Conservation (phyloP, 345 rosid genomes). For the Gynandropsis gynandra region DNA sequence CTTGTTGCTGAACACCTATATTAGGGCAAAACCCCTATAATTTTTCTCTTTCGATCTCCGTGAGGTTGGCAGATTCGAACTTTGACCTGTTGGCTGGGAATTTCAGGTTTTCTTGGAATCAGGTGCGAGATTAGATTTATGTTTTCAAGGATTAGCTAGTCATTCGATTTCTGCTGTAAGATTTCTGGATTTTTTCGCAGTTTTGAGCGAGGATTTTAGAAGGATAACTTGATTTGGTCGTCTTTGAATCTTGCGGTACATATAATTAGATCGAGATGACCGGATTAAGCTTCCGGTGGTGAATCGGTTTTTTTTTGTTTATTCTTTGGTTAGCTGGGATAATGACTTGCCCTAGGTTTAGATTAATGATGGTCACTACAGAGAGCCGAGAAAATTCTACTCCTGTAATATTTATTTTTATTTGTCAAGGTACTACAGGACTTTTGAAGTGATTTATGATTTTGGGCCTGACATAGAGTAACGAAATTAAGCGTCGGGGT, state of each 20-base stretch:
- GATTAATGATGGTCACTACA: conserved; percentile 17
- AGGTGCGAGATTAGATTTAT: conserved; percentile 26
- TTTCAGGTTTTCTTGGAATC: conserved; percentile 10
- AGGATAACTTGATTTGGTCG: neutral
- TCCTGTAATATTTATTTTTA: conserved; percentile 10
- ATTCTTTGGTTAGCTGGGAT: conserved; percentile 17
- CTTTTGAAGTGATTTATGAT: conserved; percentile 7
- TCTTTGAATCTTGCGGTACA: conserved; percentile 20
- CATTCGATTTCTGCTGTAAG: conserved; percentile 11
- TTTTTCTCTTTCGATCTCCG: conserved; percentile 5
- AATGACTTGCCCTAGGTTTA: conserved; percentile 12
- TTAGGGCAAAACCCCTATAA: conserved; percentile 12
- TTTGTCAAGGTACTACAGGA: neutral
- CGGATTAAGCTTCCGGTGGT: conserved; percentile 20
- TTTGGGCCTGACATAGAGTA: conserved; percentile 15
- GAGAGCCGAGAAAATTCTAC: conserved; percentile 5
- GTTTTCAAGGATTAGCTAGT: conserved; percentile 28
- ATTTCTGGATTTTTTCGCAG: conserved; percentile 6
- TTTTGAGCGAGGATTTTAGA: conserved; percentile 1
- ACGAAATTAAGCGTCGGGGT: conserved; percentile 15
- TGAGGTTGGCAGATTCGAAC: conserved; percentile 13
- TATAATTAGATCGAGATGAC: conserved; percentile 19
- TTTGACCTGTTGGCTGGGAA: conserved; percentile 19
- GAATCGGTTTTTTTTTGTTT: conserved; percentile 9
- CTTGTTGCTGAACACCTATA: conserved; percentile 22